phyloP scores from a whole-genome alignment of 768 basidiomycete genomes.

The Chiua virens region DNA sequence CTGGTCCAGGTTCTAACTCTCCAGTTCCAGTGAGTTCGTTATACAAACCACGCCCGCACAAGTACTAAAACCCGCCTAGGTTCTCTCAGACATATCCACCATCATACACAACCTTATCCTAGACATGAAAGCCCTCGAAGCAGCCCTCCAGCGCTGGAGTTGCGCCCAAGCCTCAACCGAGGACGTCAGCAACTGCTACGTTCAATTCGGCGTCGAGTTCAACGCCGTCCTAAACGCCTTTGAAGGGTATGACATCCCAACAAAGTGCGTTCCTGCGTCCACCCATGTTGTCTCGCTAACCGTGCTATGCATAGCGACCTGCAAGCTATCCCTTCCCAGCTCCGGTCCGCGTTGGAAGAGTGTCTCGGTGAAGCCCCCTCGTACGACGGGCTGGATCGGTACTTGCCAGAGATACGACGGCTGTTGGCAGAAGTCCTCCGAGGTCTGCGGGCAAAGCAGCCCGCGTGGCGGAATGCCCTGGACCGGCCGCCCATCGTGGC shows the following conservation, averaged over 20 bases:
- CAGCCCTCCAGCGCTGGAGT: slow-evolving; percentile 70
- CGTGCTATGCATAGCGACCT: slow-evolving; percentile 38
- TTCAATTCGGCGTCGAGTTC: slow-evolving; percentile 87
- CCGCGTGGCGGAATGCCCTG: slow-evolving; percentile 30
- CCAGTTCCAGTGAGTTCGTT: no score
- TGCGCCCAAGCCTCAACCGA: slow-evolving; percentile 53
- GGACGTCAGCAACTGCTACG: slow-evolving; percentile 87
- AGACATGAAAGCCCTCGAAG: slow-evolving; percentile 82
- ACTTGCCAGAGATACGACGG: slow-evolving; percentile 39
- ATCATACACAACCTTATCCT: slow-evolving; percentile 42
- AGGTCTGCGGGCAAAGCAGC: slow-evolving; percentile 43
- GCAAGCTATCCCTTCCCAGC: slow-evolving; percentile 36
- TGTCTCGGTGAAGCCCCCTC: slow-evolving; percentile 45
- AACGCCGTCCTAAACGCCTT: slow-evolving; percentile 79
- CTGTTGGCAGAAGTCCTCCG: slow-evolving; percentile 39
- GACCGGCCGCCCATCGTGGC: slow-evolving; percentile 11
- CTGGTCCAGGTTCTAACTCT: not conserved
- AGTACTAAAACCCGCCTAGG: not conserved
- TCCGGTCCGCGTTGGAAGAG: slow-evolving; percentile 41
- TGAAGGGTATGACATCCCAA: slow-evolving; percentile 65
- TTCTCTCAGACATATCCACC: not conserved
- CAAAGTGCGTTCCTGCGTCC: slow-evolving; percentile 55
- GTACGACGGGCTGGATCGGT: slow-evolving; percentile 31
- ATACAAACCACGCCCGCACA: no score
- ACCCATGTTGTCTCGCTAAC: no score